These are phyloP conservation scores for Chrysanthemum makinoi DNA, from an alignment of 129 eudicot genomes.

Conservation along the genomic window DNA sequence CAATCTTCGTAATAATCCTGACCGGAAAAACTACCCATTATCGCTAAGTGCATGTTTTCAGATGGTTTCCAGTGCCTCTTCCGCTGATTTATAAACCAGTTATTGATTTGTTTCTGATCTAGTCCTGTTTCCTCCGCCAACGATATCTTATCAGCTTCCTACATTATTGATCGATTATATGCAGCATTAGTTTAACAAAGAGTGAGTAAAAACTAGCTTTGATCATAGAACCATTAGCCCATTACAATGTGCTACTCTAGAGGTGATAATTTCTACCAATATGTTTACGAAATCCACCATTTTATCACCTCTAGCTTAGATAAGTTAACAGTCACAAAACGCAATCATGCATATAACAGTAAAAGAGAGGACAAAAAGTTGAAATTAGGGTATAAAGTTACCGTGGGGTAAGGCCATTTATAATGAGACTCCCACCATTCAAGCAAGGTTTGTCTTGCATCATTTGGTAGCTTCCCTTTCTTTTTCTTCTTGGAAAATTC, in stretches of 20 bases:
- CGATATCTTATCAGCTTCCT: constrained; percentile 81
- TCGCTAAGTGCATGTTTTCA: constrained; percentile 80
- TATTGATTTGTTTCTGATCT: constrained; percentile 87
- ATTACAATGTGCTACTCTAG: neutral
- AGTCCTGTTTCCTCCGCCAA: constrained; percentile 78
- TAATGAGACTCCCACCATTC: constrained; percentile 94
- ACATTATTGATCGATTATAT: neutral
- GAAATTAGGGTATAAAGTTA: constrained; percentile 21
- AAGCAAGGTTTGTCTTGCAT: constrained; percentile 70
- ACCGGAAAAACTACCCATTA: constrained; percentile 68
- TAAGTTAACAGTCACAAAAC: neutral
- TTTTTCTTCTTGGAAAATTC: constrained; percentile 83
- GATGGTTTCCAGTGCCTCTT: constrained; percentile 94
- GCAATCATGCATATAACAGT: neutral
- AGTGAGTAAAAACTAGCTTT: neutral
- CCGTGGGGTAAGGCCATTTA: constrained; percentile 98
- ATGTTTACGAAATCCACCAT: neutral
- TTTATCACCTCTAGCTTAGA: too few species aligned
- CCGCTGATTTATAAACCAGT: constrained; percentile 93
- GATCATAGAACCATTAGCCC: neutral
- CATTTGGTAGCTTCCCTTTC: constrained; percentile 90
- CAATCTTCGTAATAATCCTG: constrained; percentile 57
- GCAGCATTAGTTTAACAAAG: neutral
- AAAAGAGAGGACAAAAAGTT: neutral
- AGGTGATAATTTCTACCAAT: too few species aligned